These are phyloP conservation scores for Moesziomyces parantarcticus DNA, from an alignment of 1,284 basidiomycete species.

Conservation along the genomic window DNA sequence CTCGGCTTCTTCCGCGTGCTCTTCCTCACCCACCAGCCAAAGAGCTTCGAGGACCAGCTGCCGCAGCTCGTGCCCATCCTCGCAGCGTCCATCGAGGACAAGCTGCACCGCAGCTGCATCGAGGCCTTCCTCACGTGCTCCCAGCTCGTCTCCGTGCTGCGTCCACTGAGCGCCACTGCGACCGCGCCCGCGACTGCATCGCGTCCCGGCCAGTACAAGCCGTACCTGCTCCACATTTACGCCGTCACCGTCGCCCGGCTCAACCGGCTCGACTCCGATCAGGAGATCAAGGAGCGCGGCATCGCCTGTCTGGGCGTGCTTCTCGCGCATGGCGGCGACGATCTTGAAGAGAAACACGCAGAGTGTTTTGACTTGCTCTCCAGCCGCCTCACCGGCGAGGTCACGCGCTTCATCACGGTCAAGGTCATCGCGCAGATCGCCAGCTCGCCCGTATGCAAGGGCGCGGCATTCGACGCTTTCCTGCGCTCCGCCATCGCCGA, in stretches of 20 bases:
- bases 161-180: conserved; percentile 51
- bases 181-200: conserved; percentile 3
- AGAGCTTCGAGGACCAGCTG: conserved; percentile 76
- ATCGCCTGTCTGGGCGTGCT: conserved; percentile 85
- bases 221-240: conserved; percentile 72
- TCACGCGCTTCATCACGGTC: conserved; percentile 71
- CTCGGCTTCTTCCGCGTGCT: conserved; percentile 86
- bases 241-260: conserved; percentile 79
- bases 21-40: conserved; percentile 81
- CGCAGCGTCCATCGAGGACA: conserved; percentile 75
- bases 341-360: conserved; percentile 69
- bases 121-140: conserved; percentile 75
- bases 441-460: conserved; percentile 68
- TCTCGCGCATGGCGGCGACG: conserved; percentile 84
- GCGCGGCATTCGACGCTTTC: conserved; percentile 75
- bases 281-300: conserved; percentile 85
- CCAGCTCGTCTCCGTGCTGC: conserved; percentile 70
- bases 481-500: conserved; percentile 80
- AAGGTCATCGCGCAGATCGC: conserved; percentile 70
- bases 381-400: conserved; percentile 76
- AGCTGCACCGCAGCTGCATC: conserved; percentile 67
- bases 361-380: conserved; percentile 76
- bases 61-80: conserved; percentile 78
- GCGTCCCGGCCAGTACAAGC: conserved; percentile 35
- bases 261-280: conserved; percentile 84